Evolutionary conservation across 352 stramenopile species (phyloP), one percentile per base, ranked within the genome.

Genomic region (Blastocystis sp.): DNA sequence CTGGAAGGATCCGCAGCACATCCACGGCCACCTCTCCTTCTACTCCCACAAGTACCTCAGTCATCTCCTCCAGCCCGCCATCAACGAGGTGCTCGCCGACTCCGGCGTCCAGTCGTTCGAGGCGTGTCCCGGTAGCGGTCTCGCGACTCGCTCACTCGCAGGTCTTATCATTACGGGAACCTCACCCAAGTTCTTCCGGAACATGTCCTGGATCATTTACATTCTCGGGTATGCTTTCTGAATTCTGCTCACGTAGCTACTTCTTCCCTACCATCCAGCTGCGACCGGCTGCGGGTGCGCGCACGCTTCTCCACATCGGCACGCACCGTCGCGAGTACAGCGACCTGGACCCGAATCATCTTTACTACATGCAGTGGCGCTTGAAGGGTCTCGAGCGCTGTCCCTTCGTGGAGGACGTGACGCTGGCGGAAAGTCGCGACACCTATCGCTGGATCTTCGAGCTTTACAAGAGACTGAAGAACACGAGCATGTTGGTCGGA

Each of bases 321-420:
- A 85, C 75, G n/a, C 75, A 85, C 51, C 53, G 75, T 32, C 46
- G 38, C 8, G 75, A 85, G 24, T 85, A 85, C 32, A 57, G 42
- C 8, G 63, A 85, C 34, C 44, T 85, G 53, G 40, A 85, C 44
- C 75, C 63, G 0, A 85, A 85, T n/a, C 36, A 85, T 36, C 44
- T 85, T 21, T 85, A 85, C 44, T 81, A 81, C 51, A 81, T 81
- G 69, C 69, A 81, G 69, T 81, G 69, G 69, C 61, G 69, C 61
- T 42, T 61, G 18, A 48, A 81, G 40, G 69, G 69, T 16, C 27
- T 81, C 21, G 69, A 63, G 34, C 46, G 56, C 24, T 63, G 69
- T 42, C 69, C 69, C 8, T 81, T 81, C 42, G 46, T 81, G 21
- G 69, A 81, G 40, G 69, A 81, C 42, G 69, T 81, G 44, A 34